A percentile compares a stretch with the other conserved stretches of the same genome.
Conservation (phyloP, 169 alveolate species). For the Hepatocystis sp. region DNA sequence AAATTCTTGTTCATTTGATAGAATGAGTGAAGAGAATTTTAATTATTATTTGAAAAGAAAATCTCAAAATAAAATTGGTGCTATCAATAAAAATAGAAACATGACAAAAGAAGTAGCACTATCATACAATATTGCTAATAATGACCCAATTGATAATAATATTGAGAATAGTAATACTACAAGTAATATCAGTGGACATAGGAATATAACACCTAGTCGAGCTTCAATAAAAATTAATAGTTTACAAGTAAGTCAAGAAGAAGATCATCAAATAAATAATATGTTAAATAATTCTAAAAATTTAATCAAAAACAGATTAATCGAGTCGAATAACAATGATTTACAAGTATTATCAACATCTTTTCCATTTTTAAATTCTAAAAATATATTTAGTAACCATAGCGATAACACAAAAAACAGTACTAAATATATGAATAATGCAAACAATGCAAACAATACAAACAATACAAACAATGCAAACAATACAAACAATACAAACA, state of each 20-base stretch:
- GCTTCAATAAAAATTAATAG: constrained; percentile 6
- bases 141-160: no score
- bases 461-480: no score
- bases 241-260: constrained; percentile 7
- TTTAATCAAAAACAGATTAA: constrained; percentile 13
- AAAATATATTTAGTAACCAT: no score
- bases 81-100: not conserved
- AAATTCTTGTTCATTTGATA: constrained; percentile 13
- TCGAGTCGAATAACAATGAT: constrained; percentile 13
- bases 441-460: no score
- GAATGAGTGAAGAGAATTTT: constrained; percentile 50
- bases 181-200: no score
- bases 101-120: not conserved
- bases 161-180: no score
- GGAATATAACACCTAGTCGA: no score
- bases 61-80: not conserved
- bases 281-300: not conserved
- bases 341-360: constrained; percentile 2
- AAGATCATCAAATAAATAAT: not conserved
- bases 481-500: no score
- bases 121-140: not conserved
- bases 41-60: constrained; percentile 23
- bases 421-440: no score
- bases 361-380: no score
- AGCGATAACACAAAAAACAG: no score